phyloP scores from a whole-genome alignment of 2,329 filamentous ascomycete species.

The Herpomyces periplanetae region DNA sequence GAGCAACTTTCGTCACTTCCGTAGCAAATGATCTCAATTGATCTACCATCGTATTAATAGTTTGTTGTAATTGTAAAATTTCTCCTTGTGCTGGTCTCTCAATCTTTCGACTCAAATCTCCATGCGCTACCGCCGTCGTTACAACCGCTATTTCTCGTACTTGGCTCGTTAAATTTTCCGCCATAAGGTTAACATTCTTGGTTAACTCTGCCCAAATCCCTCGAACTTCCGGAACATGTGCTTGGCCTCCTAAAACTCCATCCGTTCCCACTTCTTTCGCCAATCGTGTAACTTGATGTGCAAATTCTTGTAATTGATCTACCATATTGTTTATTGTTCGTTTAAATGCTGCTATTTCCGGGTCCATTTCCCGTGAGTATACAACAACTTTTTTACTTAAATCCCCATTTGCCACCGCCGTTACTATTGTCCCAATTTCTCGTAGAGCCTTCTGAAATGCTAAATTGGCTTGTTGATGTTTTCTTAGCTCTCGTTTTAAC shows the following conservation, averaged over 20 bases:
- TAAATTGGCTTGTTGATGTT: conserved; percentile 89
- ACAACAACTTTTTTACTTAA: conserved; percentile 88
- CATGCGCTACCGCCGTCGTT: conserved; percentile 69
- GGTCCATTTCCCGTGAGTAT: conserved; percentile 83
- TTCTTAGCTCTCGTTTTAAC: conserved; percentile 67
- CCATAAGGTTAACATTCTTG: conserved; percentile 89
- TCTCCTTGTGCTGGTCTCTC: conserved; percentile 72
- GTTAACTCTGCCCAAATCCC: conserved; percentile 94
- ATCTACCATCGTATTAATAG: conserved; percentile 64
- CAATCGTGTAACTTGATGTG: conserved; percentile 72
- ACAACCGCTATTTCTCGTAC: conserved; percentile 91
- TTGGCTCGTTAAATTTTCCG: conserved; percentile 85
- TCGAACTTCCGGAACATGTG: conserved; percentile 65
- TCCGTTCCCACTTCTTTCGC: conserved; percentile 87
- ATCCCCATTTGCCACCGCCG: conserved; percentile 72
- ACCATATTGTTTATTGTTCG: conserved; percentile 97
- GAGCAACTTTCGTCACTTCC: conserved; percentile 41
- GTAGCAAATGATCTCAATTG: conserved; percentile 47
- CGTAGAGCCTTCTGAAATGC: conserved; percentile 89
- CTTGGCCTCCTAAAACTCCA: conserved; percentile 67
- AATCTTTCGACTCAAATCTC: conserved; percentile 83
- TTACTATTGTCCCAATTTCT: conserved; percentile 90
- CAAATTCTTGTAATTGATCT: conserved; percentile 84
- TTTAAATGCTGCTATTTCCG: conserved; percentile 90
- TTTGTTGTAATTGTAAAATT: conserved; percentile 56